Evolutionary conservation across 768 basidiomycete species (phyloP), one percentile per base, ranked within the genome.

Genomic region (Lactifluus volemus): DNA sequence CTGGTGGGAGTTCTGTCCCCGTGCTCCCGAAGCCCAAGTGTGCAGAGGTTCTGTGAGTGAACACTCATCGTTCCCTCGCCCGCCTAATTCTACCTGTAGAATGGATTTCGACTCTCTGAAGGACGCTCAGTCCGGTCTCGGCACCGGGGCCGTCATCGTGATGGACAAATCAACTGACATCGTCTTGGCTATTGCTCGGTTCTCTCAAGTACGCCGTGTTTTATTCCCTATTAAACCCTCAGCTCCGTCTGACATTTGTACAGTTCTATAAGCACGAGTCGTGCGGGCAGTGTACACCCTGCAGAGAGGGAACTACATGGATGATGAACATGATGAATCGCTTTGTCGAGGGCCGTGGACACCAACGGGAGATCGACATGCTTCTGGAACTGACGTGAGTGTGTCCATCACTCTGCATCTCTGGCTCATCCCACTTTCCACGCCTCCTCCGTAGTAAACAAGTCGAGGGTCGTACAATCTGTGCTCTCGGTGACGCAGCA

Each of bases 261-360:
- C 34, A 58, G 58, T 58, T 58, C 15, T 58, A 58, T 42, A 58
- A 58, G 42, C 58, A 58, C 32, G 96, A 98, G 71, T 96, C 93
- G 1, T 98, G 95, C 68, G 95, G 96, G 14, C 58, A 58, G 49
- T 58, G 58, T 7, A 58, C 58, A 19, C 93, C 94, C 4, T 96
- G 93, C 72, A 77, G 92, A 64, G 90, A 94, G 69, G 93, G 94
- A 41, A 98, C 96, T 2, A 97, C 93, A 0, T 98, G 96, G 96
- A 92, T 99, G 90, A 92, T 89, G 84, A 96, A 98, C 75, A 98
- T 98, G 93, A 99, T 99, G 96, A 83, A 92, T 72, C 86, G 96
- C 50, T 84, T 99, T 79, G 92, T 89, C 17, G 89, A 91, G 70
- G 96, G 96, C 3, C 83, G 95, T 11, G 91, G 87, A 0, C 91